phyloP scores from a whole-genome alignment of 192 early-diverging fungal genomes.

The Linnemannia schmuckeri region DNA sequence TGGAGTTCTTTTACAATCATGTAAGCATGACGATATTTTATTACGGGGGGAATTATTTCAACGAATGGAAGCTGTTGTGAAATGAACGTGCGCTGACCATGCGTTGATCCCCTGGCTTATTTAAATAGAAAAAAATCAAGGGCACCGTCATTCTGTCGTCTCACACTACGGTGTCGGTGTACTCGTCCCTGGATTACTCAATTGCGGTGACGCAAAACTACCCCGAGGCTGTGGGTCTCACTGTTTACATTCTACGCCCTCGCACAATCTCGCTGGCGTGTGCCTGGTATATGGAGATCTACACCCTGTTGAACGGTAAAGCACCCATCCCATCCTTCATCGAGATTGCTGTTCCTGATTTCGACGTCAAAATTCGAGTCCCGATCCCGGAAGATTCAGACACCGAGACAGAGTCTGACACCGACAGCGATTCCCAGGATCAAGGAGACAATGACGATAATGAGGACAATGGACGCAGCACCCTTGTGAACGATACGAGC shows the following conservation, averaged over 20 bases:
- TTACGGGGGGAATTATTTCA: background rate
- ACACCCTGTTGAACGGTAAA: conserved; percentile 25
- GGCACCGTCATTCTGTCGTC: conserved; percentile 32
- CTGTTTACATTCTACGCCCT: conserved; percentile 43
- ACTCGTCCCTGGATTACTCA: conserved; percentile 55
- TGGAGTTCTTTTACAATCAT: conserved; percentile 52
- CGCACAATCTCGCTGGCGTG: conserved; percentile 36
- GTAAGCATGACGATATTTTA: conserved; percentile 16
- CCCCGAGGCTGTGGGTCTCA: conserved; percentile 26
- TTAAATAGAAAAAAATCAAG: conserved; percentile 40
- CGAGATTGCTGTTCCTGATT: conserved; percentile 55
- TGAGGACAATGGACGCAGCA: background rate
- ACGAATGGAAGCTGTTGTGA: background rate
- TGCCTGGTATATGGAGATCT: conserved; percentile 56
- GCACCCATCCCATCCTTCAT: conserved; percentile 39
- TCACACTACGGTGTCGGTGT: conserved; percentile 20
- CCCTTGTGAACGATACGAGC: background rate
- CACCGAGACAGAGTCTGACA: conserved; percentile 20
- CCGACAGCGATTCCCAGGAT: background rate
- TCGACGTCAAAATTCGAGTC: conserved; percentile 56
- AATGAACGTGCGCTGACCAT: background rate
- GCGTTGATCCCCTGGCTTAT: background rate
- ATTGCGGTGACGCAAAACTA: conserved; percentile 38
- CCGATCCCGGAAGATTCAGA: conserved; percentile 46
- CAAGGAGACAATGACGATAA: background rate